Base-by-base conservation (phyloP, 2,329 filamentous ascomycete genomes). In the Pseudofabraea citricarpa region DNA sequence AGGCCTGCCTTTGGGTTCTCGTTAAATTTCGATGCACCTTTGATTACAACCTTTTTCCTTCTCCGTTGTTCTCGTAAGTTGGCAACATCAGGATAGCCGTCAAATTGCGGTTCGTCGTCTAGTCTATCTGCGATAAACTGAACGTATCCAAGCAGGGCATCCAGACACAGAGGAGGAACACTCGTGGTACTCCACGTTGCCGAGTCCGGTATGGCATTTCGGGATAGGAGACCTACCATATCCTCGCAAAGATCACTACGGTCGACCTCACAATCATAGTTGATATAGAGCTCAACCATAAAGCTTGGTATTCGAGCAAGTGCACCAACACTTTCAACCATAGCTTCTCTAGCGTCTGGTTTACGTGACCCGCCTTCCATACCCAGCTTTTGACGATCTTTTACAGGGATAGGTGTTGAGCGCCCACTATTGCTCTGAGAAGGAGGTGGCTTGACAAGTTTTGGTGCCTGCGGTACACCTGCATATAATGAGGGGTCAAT, bases 151-250 rank as follows among this genome's bases (percentile, higher is more conserved):
- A 98, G 73, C 9, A 98, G 72, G 8, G 93, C 90, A 66, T 98
- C 93, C 18, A 98, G 73, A 57, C 93, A 98, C 3, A 98, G 71
- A 1, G 93, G 93, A 13, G 93, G 93, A 1, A 98, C 94, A 60
- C 95, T 98, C 5, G 91, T 96, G 9, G 93, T 98, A 63, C 94
- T 98, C 93, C 93, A 98, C 5, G 90, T 96, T 5, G 91, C 93
- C 7, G 93, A 95, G 63, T 98, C 93, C 1, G 93, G 94, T 52
- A 98, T 86, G 2, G 93, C 93, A 62, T 96, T 98, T 46, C 93
- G 80, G 16, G 93, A 91, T 13, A 98, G 71, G 24, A 98, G 75
- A 1, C 93, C 91, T 47, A 98, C 81, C 77, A 97, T 86, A 59
- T 98, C 94, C 68, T 95, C 87, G 58, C 93, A 98, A 5, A 98